phyloP scores from a whole-genome alignment of 2,329 filamentous ascomycete species.

The Sclerotinia borealis region DNA sequence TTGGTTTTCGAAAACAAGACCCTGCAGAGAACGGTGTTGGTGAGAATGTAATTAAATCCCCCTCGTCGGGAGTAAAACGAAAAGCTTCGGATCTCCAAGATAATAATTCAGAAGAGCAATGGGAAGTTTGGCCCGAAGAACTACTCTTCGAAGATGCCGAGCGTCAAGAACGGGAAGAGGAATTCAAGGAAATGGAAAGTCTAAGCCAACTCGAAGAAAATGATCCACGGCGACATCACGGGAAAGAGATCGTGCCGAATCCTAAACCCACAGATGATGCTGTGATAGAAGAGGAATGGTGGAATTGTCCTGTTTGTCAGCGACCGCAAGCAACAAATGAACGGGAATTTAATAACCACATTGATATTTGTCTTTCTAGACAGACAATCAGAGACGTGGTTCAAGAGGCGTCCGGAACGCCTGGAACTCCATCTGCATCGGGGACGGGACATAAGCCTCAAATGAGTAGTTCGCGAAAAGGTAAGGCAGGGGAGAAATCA shows the following conservation, averaged over 20 bases:
- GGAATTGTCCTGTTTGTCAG: conserved; percentile 86
- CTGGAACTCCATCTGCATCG: neutral
- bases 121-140: conserved; percentile 64
- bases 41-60: conserved; percentile 17
- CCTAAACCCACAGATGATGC: conserved; percentile 29
- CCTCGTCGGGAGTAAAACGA: conserved; percentile 30
- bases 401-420: conserved; percentile 38
- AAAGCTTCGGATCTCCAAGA: conserved; percentile 34
- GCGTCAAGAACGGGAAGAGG: conserved; percentile 52
- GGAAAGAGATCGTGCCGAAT: conserved; percentile 47
- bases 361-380: conserved; percentile 83
- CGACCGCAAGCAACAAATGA: conserved; percentile 71
- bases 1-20: conserved; percentile 51
- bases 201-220: conserved; percentile 46
- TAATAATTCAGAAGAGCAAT: conserved; percentile 42
- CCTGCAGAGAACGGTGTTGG: conserved; percentile 15
- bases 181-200: conserved; percentile 54
- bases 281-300: conserved; percentile 44
- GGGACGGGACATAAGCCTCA: neutral
- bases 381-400: conserved; percentile 81
- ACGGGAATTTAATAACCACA: conserved; percentile 77
- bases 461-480: neutral
- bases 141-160: conserved; percentile 55
- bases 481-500: neutral
- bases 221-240: conserved; percentile 36